These are phyloP conservation scores for Debaryomyces hansenii DNA, from an alignment of 805 yeast species.

Conservation along the genomic window DNA sequence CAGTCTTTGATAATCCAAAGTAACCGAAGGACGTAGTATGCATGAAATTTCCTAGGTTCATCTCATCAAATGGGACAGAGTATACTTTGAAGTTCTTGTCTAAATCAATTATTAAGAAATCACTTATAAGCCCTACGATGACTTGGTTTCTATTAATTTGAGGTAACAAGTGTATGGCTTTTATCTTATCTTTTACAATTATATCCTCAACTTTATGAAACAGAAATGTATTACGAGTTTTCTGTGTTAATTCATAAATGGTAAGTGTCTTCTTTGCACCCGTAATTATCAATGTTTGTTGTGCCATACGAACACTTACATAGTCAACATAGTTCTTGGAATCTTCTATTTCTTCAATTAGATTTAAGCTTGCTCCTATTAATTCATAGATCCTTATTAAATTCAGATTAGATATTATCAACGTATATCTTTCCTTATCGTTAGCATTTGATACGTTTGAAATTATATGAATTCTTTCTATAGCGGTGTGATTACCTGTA, in stretches of 20 bases:
- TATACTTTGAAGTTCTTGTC: constrained; percentile 10
- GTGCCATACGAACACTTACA: constrained; percentile 16
- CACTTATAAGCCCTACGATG: constrained; percentile 24
- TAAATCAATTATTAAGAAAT: constrained; percentile 26
- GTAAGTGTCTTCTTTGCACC: constrained; percentile 30
- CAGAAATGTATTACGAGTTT: constrained; percentile 30
- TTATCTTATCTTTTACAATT: constrained; percentile 30
- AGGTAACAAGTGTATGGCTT: constrained; percentile 15
- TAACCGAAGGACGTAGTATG: constrained; percentile 35
- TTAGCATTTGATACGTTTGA: constrained; percentile 13
- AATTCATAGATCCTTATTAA: constrained; percentile 24
- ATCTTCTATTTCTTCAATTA: constrained; percentile 30
- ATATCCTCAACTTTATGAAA: constrained; percentile 25
- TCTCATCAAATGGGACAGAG: constrained; percentile 19
- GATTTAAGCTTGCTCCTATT: constrained; percentile 34
- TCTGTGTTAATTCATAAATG: constrained; percentile 25
- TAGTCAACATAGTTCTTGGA: constrained; percentile 16
- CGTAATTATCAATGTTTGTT: constrained; percentile 22
- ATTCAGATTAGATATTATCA: constrained; percentile 25
- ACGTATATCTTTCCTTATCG: constrained; percentile 21
- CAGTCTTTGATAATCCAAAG: constrained; percentile 34
- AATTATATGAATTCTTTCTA: constrained; percentile 12
- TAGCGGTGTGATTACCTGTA: constrained; percentile 14
- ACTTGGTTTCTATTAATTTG: constrained; percentile 12
- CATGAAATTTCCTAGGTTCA: constrained; percentile 15